A percentile compares a stretch with the other conserved stretches of the same genome.
phyloP scores from a whole-genome alignment of 208 protist genomes.

The Trypanosoma lewisi region DNA sequence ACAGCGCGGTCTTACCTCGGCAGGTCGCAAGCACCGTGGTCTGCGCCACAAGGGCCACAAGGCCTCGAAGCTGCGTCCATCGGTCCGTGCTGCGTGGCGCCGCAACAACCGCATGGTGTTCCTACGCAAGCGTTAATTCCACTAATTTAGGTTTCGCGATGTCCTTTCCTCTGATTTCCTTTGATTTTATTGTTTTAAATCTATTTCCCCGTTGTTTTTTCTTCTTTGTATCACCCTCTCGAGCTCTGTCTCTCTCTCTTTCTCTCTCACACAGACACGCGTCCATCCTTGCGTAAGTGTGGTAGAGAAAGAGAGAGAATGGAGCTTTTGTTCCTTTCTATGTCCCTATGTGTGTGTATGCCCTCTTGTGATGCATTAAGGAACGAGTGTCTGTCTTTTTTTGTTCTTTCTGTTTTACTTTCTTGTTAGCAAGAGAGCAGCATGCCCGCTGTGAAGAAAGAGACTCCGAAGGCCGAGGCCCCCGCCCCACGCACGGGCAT shows the following conservation, averaged over 20 bases:
- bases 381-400: not conserved
- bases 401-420: conserved; percentile 1
- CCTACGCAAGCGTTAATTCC: conserved; percentile 82
- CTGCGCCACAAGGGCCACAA: conserved; percentile 95
- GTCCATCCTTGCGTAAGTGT: not conserved
- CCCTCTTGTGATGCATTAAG: not conserved
- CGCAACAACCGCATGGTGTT: conserved; percentile 97
- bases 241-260: not conserved
- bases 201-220: conserved; percentile 5
- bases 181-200: conserved; percentile 11
- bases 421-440: conserved; percentile 11
- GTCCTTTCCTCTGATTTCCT: conserved; percentile 17
- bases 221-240: conserved; percentile 2
- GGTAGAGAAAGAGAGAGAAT: no score
- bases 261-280: no score
- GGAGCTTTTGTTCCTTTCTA: not conserved
- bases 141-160: conserved; percentile 3
- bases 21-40: conserved; percentile 96
- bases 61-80: conserved; percentile 95
- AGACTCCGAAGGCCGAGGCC: conserved; percentile 19
- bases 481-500: conserved; percentile 85
- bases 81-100: conserved; percentile 97
- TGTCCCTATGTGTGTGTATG: not conserved
- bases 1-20: conserved; percentile 97
- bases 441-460: conserved; percentile 44